Base-by-base conservation (phyloP, 768 basidiomycete genomes). In the Ramaria sp. region DNA sequence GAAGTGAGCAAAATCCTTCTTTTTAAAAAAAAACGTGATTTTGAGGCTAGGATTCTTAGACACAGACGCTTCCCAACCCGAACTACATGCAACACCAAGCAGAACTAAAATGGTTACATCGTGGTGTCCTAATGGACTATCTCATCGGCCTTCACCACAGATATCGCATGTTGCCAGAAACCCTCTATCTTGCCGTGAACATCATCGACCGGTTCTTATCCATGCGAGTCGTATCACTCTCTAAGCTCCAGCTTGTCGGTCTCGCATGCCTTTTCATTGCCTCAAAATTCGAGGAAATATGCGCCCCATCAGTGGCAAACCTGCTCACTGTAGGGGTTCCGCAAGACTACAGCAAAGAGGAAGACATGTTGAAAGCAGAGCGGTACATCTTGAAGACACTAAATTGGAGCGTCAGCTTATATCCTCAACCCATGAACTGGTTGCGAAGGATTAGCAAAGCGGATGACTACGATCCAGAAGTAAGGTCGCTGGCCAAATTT, bases 201-300 rank as follows among this genome's bases (percentile, higher is more conserved):
- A 81, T 96, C 63, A 75, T 82, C 63, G 81, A 83, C 65, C 78
- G 81, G 45, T 81, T 83, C 72, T 73, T 82, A 28, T 78, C 78
- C 37, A 68, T 71, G 2, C 85, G 91, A 12, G 77, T 81, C 48
- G 82, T 93, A 58, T 85, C 88, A 1, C 72, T 93, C 30, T 72
- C 79, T 57, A 94, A 93, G 66, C 78, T 95, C 32, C 94, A 96
- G 66, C 79, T 94, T 36, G 90, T 96, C 55, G 94, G 94, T 55
- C 76, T 92, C 50, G 83, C 89, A 2, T 83, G 85, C 56, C 78
- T 97, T 61, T 88, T 95, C 69, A 73, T 96, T 60, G 81, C 94
- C 0, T 79, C 89, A 36, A 97, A 97, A 67, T 90, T 85, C 58
- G 94, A 97, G 67, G 93, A 96, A 67, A 91, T 91, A 39, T 79